Evolutionary conservation across 805 yeast genomes (phyloP).

Genomic region (Starmerella sp.): DNA sequence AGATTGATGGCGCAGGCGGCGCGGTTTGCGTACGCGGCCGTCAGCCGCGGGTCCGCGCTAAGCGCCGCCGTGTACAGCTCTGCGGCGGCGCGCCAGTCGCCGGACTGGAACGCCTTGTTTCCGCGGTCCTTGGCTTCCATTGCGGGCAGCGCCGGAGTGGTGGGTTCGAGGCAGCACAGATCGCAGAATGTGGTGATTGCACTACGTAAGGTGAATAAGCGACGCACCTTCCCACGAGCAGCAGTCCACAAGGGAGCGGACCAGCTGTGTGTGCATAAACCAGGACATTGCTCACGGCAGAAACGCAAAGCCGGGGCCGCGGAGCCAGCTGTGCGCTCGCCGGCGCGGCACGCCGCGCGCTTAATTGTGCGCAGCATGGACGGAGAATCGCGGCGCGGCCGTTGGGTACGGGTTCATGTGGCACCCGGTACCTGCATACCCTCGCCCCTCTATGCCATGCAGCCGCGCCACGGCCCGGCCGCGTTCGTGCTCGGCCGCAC

Average conservation of each 20-base stretch:
- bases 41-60: slow-evolving; percentile 10
- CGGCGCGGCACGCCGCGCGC: too few species aligned
- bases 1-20: slow-evolving; percentile 23
- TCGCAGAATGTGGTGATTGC: too few species aligned
- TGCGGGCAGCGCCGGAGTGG: background rate
- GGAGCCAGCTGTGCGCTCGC: too few species aligned
- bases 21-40: slow-evolving; percentile 21
- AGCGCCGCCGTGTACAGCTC: slow-evolving; percentile 19
- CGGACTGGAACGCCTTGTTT: slow-evolving; percentile 10
- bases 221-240: background rate
- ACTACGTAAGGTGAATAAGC: background rate
- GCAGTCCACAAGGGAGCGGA: background rate
- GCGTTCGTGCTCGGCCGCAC: background rate
- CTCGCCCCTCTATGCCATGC: slow-evolving; percentile 2
- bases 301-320: too few species aligned
- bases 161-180: too few species aligned
- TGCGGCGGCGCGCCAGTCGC: slow-evolving; percentile 13
- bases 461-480: background rate
- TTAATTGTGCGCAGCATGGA: background rate
- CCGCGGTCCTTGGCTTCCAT: slow-evolving; percentile 17
- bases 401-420: slow-evolving; percentile 1
- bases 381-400: background rate
- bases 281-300: too few species aligned
- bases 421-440: slow-evolving; percentile 5
- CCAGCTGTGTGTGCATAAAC: too few species aligned